Percentiles rank a stretch among this genome's conserved stretches.
These are phyloP conservation scores for Betula pendula DNA, from an alignment of 306 rosid genomes.

Conservation along the genomic window DNA sequence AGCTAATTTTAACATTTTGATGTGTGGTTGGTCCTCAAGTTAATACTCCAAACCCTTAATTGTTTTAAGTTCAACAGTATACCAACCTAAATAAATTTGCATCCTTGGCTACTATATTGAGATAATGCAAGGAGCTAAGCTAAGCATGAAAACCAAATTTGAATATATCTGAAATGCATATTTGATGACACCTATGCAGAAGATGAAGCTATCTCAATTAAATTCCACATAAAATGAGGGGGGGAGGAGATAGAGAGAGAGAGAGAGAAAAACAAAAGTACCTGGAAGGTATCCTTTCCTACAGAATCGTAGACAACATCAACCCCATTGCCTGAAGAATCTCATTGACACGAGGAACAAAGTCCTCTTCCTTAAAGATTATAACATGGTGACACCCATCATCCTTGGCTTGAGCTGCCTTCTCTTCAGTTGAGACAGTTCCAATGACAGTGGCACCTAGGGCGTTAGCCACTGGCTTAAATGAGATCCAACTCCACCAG, in stretches of 20 bases:
- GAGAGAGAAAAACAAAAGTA: slow-evolving; percentile 29
- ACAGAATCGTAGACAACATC: slow-evolving; percentile 94
- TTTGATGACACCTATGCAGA: background rate
- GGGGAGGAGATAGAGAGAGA: background rate
- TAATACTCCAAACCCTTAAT: background rate
- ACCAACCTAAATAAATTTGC: slow-evolving; percentile 13
- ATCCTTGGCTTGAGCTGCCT: slow-evolving; percentile 88
- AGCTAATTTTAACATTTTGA: background rate
- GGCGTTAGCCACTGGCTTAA: slow-evolving; percentile 86
- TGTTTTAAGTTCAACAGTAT: background rate
- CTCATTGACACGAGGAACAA: slow-evolving; percentile 74
- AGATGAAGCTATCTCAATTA: background rate
- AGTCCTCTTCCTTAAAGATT: slow-evolving; percentile 67
- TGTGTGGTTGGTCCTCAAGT: background rate
- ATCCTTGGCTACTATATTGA: slow-evolving; percentile 4
- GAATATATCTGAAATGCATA: background rate
- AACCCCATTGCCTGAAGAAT: slow-evolving; percentile 79
- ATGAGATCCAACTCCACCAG: slow-evolving; percentile 94
- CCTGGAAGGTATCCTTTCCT: slow-evolving; percentile 92
- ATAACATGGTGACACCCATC: slow-evolving; percentile 92
- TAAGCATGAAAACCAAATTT: background rate
- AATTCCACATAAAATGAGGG: background rate
- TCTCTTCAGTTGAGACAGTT: slow-evolving; percentile 76
- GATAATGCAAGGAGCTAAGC: background rate
- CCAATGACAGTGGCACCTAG: slow-evolving; percentile 95